phyloP scores from a whole-genome alignment of 2,329 filamentous ascomycete species.

The Fusarium nodosum region DNA sequence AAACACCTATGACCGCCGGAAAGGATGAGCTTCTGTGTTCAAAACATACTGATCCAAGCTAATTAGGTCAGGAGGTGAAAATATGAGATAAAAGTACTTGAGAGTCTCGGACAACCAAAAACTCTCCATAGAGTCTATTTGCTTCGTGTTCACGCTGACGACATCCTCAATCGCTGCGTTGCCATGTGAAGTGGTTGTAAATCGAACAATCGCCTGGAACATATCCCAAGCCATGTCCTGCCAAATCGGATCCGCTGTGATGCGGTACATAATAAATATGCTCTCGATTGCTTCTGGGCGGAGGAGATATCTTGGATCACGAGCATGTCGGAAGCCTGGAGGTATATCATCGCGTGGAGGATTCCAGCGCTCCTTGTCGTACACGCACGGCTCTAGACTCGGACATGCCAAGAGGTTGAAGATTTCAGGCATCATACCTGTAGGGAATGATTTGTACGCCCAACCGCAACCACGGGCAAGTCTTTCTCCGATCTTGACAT shows the following conservation, averaged over 20 bases:
- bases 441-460: conserved; percentile 67
- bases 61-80: conserved; percentile 72
- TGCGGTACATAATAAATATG: conserved; percentile 64
- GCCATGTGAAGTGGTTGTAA: conserved; percentile 62
- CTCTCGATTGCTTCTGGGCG: conserved; percentile 66
- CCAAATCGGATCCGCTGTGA: conserved; percentile 62
- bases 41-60: conserved; percentile 77
- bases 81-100: conserved; percentile 82
- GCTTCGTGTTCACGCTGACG: conserved; percentile 50
- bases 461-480: conserved; percentile 69
- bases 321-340: conserved; percentile 73
- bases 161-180: conserved; percentile 65
- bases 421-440: conserved; percentile 71
- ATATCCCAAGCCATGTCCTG: conserved; percentile 67
- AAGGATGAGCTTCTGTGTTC: conserved; percentile 67
- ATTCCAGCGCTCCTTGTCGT: conserved; percentile 51
- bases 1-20: conserved; percentile 41
- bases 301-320: conserved; percentile 64
- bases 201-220: conserved; percentile 62
- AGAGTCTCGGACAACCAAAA: conserved; percentile 82
- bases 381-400: conserved; percentile 52
- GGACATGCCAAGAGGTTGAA: conserved; percentile 63
- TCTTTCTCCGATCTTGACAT: conserved; percentile 63
- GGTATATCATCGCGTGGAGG: conserved; percentile 50
- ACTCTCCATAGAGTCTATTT: conserved; percentile 75